phyloP scores from a whole-genome alignment of 1,284 basidiomycete genomes.

The Abortiporus biennis region DNA sequence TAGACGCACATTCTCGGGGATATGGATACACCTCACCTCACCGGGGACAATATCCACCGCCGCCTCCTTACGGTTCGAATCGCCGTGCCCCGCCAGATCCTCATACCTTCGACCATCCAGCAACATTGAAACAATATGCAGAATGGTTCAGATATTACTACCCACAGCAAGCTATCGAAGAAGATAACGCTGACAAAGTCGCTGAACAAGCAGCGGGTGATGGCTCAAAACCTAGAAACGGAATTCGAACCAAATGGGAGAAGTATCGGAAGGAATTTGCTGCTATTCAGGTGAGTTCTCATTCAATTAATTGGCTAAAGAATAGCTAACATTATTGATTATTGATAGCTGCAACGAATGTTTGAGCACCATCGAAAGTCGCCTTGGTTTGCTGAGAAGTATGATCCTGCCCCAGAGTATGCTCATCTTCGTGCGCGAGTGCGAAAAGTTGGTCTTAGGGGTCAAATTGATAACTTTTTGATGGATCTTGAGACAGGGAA shows the following conservation, averaged over 20 bases:
- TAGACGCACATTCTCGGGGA: slow-evolving; percentile 60
- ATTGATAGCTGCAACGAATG: slow-evolving; percentile 83
- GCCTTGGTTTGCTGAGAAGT: slow-evolving; percentile 93
- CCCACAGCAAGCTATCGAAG: slow-evolving; percentile 71
- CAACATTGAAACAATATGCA: slow-evolving; percentile 79
- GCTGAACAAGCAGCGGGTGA: slow-evolving; percentile 77
- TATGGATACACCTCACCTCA: slow-evolving; percentile 62
- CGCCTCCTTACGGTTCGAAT: slow-evolving; percentile 33
- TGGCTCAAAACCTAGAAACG: slow-evolving; percentile 73
- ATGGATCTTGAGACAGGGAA: slow-evolving; percentile 77
- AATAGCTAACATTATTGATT: not conserved
- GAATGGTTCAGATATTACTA: slow-evolving; percentile 86
- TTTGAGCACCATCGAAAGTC: slow-evolving; percentile 89
- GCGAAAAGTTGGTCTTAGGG: slow-evolving; percentile 77
- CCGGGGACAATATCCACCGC: slow-evolving; percentile 38
- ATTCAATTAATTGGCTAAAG: too few species aligned
- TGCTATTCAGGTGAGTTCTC: slow-evolving; percentile 74
- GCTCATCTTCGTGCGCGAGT: slow-evolving; percentile 67
- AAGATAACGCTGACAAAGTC: slow-evolving; percentile 74
- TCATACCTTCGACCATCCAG: slow-evolving; percentile 76
- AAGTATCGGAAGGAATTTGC: slow-evolving; percentile 88
- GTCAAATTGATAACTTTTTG: slow-evolving; percentile 66
- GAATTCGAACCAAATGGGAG: slow-evolving; percentile 78
- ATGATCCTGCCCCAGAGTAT: slow-evolving; percentile 70
- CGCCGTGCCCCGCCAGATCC: slow-evolving; percentile 73